phyloP scores from a whole-genome alignment of 2,329 filamentous ascomycete genomes.

The Talaromyces rugulosus region DNA sequence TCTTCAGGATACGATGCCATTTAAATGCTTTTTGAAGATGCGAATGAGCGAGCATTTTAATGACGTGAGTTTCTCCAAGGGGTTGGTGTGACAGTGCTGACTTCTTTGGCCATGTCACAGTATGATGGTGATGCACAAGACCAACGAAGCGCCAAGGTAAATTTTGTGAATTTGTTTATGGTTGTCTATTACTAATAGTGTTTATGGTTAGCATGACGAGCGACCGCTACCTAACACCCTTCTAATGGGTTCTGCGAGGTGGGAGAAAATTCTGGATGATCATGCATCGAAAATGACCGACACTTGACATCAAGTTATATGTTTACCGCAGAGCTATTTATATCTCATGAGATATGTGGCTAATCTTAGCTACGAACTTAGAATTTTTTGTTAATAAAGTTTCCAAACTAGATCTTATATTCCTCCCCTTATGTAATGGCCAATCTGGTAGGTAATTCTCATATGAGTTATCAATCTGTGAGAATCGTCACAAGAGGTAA shows the following conservation, averaged over 20 bases:
- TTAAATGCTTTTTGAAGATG: constrained; percentile 16
- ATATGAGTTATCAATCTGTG: no score
- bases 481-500: no score
- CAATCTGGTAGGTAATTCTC: no score
- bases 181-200: neutral
- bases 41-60: constrained; percentile 5
- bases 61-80: neutral
- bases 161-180: neutral
- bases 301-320: neutral
- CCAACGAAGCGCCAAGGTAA: neutral
- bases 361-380: no score
- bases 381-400: no score
- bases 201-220: neutral
- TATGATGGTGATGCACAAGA: neutral
- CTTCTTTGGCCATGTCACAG: neutral
- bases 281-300: neutral
- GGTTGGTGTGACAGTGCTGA: neutral
- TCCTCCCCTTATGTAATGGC: no score
- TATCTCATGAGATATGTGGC: no score
- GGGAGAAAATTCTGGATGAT: neutral
- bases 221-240: neutral
- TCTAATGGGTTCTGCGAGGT: neutral
- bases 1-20: constrained; percentile 14
- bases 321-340: neutral
- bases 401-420: no score